Evolutionary conservation across 2,329 filamentous ascomycete genomes (phyloP).

Genomic region (Aureobasidium mangrovei): DNA sequence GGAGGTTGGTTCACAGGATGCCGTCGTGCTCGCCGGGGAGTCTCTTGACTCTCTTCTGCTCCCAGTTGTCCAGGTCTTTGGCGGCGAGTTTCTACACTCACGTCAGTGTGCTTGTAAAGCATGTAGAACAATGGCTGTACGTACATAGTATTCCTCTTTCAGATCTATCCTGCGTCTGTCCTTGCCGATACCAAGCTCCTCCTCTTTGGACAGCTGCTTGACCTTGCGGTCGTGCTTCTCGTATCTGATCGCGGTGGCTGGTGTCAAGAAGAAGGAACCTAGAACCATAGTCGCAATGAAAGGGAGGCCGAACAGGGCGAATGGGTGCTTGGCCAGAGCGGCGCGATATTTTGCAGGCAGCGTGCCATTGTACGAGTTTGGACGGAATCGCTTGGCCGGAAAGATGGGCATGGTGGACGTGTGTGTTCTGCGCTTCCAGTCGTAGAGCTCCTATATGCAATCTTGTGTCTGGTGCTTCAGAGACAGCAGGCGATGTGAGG

Average conservation of each 20-base stretch:
- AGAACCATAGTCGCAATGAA: constrained; percentile 85
- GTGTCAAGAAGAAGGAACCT: constrained; percentile 88
- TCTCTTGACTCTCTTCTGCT: constrained; percentile 87
- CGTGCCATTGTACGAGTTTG: constrained; percentile 51
- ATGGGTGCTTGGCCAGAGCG: constrained; percentile 68
- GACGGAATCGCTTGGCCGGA: constrained; percentile 46
- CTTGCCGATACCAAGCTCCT: constrained; percentile 74
- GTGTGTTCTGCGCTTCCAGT: not conserved
- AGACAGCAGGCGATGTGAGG: not conserved
- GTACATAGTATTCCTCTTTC: constrained; percentile 78
- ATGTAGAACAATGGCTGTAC: constrained; percentile 28
- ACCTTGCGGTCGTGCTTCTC: constrained; percentile 89
- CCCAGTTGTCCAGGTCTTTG: constrained; percentile 92
- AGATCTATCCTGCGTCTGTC: constrained; percentile 63
- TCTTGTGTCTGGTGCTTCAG: not conserved
- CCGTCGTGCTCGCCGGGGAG: constrained; percentile 87
- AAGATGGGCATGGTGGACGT: constrained; percentile 26
- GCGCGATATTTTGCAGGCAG: constrained; percentile 70
- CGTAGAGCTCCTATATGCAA: not conserved
- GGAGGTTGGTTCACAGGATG: constrained; percentile 45
- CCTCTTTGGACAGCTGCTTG: constrained; percentile 72
- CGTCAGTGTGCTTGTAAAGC: constrained; percentile 8
- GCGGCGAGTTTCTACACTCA: constrained; percentile 60
- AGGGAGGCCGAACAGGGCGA: constrained; percentile 85
- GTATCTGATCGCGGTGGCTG: constrained; percentile 86